Conservation (phyloP, 345 rosid genomes). For the Durio zibethinus region DNA sequence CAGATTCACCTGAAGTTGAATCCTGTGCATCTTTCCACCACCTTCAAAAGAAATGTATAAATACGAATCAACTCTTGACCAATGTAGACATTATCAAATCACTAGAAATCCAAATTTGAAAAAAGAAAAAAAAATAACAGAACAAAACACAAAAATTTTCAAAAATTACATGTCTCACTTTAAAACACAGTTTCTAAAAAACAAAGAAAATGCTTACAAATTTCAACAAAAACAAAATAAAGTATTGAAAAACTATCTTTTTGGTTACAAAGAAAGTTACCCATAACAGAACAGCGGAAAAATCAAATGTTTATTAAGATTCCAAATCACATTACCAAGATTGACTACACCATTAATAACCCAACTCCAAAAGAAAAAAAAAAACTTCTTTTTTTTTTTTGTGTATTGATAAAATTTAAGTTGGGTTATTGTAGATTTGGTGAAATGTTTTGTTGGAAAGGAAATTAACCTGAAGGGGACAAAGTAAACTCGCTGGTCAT, state of each 20-base stretch:
- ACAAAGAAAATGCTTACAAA: neutral
- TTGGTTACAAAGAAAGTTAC: neutral
- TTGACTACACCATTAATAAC: neutral
- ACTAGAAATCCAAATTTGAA: neutral
- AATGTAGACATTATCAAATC: constrained; percentile 17
- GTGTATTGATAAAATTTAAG: constrained; percentile 3
- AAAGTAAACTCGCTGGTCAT: constrained; percentile 86
- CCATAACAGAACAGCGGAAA: neutral
- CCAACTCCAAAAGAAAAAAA: constrained; percentile 10
- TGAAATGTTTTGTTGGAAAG: neutral
- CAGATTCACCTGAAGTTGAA: constrained; percentile 41
- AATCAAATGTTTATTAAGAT: neutral
- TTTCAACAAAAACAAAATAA: neutral
- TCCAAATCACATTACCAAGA: constrained; percentile 1
- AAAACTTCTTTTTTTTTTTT: constrained; percentile 14
- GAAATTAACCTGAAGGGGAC: constrained; percentile 67
- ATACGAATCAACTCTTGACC: constrained; percentile 6
- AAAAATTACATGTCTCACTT: neutral
- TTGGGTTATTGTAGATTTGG: neutral
- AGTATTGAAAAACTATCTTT: neutral
- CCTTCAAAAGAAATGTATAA: constrained; percentile 31
- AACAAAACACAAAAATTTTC: neutral
- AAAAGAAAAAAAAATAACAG: too few species aligned
- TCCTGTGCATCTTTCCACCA: constrained; percentile 94
- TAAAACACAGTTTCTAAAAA: neutral